Evolutionary conservation across 164 flowering plant species (phyloP), one percentile per base, ranked within the genome.

Genomic region (Magnolia kwangsiensis): DNA sequence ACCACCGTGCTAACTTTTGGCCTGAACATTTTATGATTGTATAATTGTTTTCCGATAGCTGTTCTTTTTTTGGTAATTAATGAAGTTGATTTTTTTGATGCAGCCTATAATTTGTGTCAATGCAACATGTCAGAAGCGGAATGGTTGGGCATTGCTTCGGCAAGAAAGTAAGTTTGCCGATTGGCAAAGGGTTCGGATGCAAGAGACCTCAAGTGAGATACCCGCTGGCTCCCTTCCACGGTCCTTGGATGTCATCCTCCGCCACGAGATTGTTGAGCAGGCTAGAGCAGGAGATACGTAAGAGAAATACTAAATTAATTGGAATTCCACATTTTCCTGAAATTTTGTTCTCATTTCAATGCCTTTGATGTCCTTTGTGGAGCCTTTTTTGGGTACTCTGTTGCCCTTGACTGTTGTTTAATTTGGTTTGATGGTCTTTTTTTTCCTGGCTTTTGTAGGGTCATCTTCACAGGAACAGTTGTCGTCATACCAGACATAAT

Each of bases 281-380:
- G 98, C 99, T 51, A 90, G 99, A 79, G 99, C 99, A 27, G 99
- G 99, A 37, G 99, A 96, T 86, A 91, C 96, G 99, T 96, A 85
- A 81, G 92, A 64, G 27, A 9, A 20, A 55, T 51, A 27, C 13
- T 8, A 24, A 29, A 65, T 65, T 68, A 24, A 16, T 68, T 14
- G 24, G 13, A 31, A 68, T 55, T 68, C 50, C 71, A 23, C 8
- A 24, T 29, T 18, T 18, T 68, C 4, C 7, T 10, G 18, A 23
- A 11, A 65, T 1, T 63, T 24, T 65, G 68, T 23, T 24, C 68
- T 2, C 19, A 59, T 37, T 37, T 37, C 45, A 59, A 59, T 59
- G 63, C 24, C 24, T 65, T 65, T 24, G 68, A 37, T 23, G 9
- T 63, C 65, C 8, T 65, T 65, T 65, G 45, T 37, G 45, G 45